phyloP scores from a whole-genome alignment of 495 filamentous ascomycete genomes.

The Aspergillus asperescens region DNA sequence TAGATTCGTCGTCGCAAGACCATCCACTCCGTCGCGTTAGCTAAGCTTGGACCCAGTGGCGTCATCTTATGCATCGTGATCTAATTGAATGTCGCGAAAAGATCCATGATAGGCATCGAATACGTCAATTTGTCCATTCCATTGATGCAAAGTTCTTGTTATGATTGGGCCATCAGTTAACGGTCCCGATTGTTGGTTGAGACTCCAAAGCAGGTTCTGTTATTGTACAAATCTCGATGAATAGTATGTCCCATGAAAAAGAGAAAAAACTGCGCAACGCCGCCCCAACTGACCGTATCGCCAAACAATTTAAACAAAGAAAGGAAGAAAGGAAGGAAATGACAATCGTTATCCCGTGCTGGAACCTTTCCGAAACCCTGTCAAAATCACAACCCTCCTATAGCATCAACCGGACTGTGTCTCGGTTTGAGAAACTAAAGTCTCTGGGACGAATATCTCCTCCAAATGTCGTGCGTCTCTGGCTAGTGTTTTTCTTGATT shows the following conservation, averaged over 20 bases:
- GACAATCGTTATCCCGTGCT: constrained; percentile 6
- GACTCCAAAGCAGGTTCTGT: constrained; percentile 12
- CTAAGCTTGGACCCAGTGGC: constrained; percentile 8
- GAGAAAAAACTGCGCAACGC: constrained; percentile 24
- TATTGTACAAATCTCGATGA: constrained; percentile 32
- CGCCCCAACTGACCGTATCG: constrained; percentile 22
- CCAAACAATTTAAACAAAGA: constrained; percentile 15
- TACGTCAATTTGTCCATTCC: too few relatives aligned
- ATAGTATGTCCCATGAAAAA: constrained; percentile 17
- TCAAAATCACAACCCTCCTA: constrained; percentile 24
- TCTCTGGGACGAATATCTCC: constrained; percentile 46
- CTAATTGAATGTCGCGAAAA: not conserved
- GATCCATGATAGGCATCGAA: not conserved
- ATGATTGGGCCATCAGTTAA: not conserved
- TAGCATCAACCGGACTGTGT: constrained; percentile 43
- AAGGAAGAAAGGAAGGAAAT: constrained; percentile 16
- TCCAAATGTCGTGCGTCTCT: constrained; percentile 47
- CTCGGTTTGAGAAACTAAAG: constrained; percentile 37
- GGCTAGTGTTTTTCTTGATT: constrained; percentile 55
- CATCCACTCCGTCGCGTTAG: not conserved
- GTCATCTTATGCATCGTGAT: constrained; percentile 7
- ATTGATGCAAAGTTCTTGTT: too few relatives aligned
- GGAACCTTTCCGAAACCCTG: constrained; percentile 10
- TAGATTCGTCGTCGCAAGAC: not conserved
- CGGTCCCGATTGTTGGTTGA: not conserved